Conservation (phyloP, 768 basidiomycete genomes). For the Pulveroboletus ravenelii region DNA sequence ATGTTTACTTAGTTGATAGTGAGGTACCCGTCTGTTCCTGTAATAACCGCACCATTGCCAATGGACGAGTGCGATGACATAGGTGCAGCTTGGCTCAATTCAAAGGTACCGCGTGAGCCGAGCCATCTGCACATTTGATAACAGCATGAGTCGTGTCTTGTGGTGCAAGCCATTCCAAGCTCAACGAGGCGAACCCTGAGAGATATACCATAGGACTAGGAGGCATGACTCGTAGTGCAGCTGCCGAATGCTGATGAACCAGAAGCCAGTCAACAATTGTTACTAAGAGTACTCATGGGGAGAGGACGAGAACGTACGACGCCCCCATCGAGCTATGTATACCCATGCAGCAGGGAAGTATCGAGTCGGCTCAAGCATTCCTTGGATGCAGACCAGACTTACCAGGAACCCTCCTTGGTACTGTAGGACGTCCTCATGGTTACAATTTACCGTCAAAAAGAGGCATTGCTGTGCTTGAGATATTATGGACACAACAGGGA, state of each 20-base stretch:
- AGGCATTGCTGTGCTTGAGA: background rate
- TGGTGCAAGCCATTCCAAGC: conserved; percentile 67
- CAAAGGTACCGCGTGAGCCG: conserved; percentile 58
- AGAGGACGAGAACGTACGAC: conserved; percentile 46
- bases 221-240: conserved; percentile 58
- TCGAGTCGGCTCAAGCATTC: background rate
- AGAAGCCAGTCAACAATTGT: background rate
- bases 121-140: conserved; percentile 42
- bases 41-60: conserved; percentile 40
- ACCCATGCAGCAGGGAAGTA: background rate
- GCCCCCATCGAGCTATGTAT: conserved; percentile 69
- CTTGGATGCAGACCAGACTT: conserved; percentile 25
- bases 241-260: conserved; percentile 55
- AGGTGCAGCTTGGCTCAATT: conserved; percentile 62
- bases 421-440: conserved; percentile 28
- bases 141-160: conserved; percentile 72
- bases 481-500: conserved; percentile 57
- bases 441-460: background rate
- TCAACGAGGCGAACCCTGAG: conserved; percentile 62
- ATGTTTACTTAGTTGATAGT: conserved; percentile 35
- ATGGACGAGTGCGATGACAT: conserved; percentile 34
- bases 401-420: conserved; percentile 83
- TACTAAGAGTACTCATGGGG: background rate
- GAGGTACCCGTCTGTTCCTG: conserved; percentile 63
- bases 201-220: conserved; percentile 49